A percentile compares a stretch with the other conserved stretches of the same genome.
Evolutionary conservation across 2,329 filamentous ascomycete species (phyloP).

Genomic region (Fusarium virguliforme): DNA sequence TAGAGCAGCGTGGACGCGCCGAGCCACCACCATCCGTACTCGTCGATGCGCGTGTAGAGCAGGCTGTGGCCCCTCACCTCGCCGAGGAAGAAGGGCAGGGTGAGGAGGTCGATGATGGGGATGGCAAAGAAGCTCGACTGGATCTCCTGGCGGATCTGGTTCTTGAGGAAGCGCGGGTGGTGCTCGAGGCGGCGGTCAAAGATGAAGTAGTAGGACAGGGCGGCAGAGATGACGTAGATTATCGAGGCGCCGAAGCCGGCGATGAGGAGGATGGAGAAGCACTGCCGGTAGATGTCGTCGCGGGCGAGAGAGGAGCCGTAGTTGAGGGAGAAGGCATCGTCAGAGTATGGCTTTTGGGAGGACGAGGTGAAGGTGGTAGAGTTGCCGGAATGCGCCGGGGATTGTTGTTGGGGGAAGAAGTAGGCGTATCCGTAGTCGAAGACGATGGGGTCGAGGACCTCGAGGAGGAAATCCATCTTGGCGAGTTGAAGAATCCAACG

Average conservation of each 20-base stretch:
- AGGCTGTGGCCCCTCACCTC: slow-evolving; percentile 65
- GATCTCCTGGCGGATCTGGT: slow-evolving; percentile 64
- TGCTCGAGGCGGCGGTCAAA: slow-evolving; percentile 64
- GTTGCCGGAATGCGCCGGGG: slow-evolving; percentile 27
- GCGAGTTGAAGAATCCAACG: neutral
- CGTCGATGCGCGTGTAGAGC: slow-evolving; percentile 59
- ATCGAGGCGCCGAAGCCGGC: slow-evolving; percentile 58
- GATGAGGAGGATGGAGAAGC: slow-evolving; percentile 58
- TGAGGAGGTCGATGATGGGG: slow-evolving; percentile 63
- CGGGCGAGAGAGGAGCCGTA: slow-evolving; percentile 57
- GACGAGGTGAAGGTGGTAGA: slow-evolving; percentile 37
- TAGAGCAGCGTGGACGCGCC: slow-evolving; percentile 58
- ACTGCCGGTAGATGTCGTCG: slow-evolving; percentile 61
- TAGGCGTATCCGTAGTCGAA: slow-evolving; percentile 61
- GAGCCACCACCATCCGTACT: slow-evolving; percentile 61
- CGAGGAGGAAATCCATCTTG: slow-evolving; percentile 60
- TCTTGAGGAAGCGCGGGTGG: slow-evolving; percentile 65
- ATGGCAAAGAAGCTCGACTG: slow-evolving; percentile 60
- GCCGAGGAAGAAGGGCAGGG: slow-evolving; percentile 63
- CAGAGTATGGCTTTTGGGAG: slow-evolving; percentile 22
- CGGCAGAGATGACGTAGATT: slow-evolving; percentile 77
- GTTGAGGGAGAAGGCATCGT: slow-evolving; percentile 40
- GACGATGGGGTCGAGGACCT: slow-evolving; percentile 60
- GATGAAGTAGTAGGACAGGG: slow-evolving; percentile 81
- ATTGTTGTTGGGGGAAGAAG: slow-evolving; percentile 53